These are phyloP conservation scores for Tricholoma saponaceum DNA, from an alignment of 768 basidiomycete species.

Conservation along the genomic window DNA sequence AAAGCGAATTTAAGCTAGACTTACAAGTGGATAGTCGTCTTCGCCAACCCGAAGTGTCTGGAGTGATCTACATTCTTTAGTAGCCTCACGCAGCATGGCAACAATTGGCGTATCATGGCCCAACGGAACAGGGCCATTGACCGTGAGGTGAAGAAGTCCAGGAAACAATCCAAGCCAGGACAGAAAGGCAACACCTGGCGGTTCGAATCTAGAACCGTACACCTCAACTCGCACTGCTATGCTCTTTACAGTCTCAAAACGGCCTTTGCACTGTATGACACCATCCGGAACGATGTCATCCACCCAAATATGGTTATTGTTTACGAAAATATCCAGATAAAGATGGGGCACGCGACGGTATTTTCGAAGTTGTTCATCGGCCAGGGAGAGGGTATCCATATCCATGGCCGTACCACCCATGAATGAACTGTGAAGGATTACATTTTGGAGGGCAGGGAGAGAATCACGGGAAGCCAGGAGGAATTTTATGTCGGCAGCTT, in stretches of 20 bases:
- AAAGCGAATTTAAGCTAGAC: not conserved
- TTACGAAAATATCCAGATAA: too few relatives aligned
- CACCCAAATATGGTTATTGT: too few relatives aligned
- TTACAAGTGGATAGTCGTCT: not conserved
- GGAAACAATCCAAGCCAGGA: not conserved
- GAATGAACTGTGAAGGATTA: not conserved
- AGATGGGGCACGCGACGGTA: too few relatives aligned
- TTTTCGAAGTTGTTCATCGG: too few relatives aligned
- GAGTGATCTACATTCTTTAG: not conserved
- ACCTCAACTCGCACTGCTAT: not conserved
- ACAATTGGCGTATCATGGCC: not conserved
- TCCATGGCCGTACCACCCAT: not conserved
- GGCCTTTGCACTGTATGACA: too few relatives aligned
- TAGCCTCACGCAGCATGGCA: not conserved
- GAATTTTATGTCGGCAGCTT: not conserved
- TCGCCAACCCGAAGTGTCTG: too few relatives aligned
- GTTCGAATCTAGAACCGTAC: not conserved
- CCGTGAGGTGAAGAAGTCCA: not conserved
- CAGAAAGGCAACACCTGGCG: not conserved
- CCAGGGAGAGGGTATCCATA: not conserved
- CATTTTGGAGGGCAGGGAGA: not conserved
- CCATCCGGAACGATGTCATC: too few relatives aligned
- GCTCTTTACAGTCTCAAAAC: too few relatives aligned
- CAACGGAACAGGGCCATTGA: not conserved
- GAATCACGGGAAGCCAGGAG: not conserved